Base-by-base conservation (phyloP, 805 yeast species). In the Teunomyces atbi region DNA sequence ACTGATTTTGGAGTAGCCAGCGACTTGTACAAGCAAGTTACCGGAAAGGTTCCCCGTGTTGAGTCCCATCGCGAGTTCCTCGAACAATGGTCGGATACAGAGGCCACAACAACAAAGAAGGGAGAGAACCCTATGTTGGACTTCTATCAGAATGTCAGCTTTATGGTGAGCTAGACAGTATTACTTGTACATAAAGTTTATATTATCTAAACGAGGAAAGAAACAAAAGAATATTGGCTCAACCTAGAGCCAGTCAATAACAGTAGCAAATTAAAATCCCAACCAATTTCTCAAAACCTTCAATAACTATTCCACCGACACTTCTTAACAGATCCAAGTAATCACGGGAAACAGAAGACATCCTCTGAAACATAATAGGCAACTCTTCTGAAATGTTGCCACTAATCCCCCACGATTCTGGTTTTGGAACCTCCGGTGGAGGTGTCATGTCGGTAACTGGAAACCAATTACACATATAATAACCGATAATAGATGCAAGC, bases 51-150 rank as follows among this genome's bases (percentile, higher is more conserved):
- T 2, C 75, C 83, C 12, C 68, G 66, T 44, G 77, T 78, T 0
- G 71, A 78, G 35, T 65, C 81, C 30, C 95, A 89, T 63, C 64
- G 71, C 6, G 86, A 81, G 13, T 89, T 86, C 52, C 61, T 89
- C 52, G 74, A 70, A 48, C 73, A 75, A 39, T 86, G 92, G 92
- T 89, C 86, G 0, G 89, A 85, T 57, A 47, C 77, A 3, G 83
- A 81, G 3, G 76, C 71, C 10, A 86, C 95, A 2, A 76, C 81
- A 2, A 85, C 94, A 0, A 79, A 77, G 55, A 79, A 80, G 28
- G 96, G 96, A 0, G 96, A 88, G 55, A 86, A 86, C 55, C 96
- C 96, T 11, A 81, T 89, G 90, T 61, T 88, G 46, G 85, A 84
- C 43, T 77, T 88, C 49, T 89, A 89, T 60, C 70, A 75, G 29